Percentiles rank a stretch among this genome's conserved stretches.
These are phyloP conservation scores for Sindora glabra DNA, from an alignment of 306 rosid species.

Conservation along the genomic window DNA sequence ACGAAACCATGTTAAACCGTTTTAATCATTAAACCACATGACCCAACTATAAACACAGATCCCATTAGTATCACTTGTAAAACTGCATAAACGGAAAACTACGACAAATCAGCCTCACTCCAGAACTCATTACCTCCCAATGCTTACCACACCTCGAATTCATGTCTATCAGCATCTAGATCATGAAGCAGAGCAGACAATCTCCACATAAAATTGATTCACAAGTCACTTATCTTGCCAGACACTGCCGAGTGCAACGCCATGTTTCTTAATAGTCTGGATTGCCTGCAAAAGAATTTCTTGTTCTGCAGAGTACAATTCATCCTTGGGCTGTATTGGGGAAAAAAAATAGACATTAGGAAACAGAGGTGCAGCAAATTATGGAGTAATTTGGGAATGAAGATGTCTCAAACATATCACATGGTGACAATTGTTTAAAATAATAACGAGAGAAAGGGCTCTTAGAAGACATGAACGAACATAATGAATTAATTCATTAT, in stretches of 20 bases:
- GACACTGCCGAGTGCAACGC: slow-evolving; percentile 47
- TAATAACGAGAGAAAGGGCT: neutral
- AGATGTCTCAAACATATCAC: neutral
- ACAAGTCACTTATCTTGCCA: slow-evolving; percentile 14
- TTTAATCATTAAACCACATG: neutral
- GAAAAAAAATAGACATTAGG: neutral
- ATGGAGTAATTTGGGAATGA: neutral
- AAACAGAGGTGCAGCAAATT: neutral
- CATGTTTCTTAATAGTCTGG: slow-evolving; percentile 58
- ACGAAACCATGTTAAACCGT: neutral
- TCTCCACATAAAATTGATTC: neutral
- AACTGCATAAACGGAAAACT: neutral
- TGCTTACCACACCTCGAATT: neutral
- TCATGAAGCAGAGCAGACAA: neutral
- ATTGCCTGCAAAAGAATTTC: slow-evolving; percentile 64
- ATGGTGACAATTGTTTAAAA: neutral
- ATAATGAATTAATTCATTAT: neutral
- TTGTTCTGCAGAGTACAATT: slow-evolving; percentile 59
- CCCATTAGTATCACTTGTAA: neutral
- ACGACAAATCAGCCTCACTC: neutral
- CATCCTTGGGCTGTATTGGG: slow-evolving; percentile 60
- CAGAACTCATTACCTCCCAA: neutral
- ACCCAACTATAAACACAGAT: neutral
- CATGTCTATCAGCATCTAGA: neutral
- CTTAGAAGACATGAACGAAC: neutral